These are phyloP conservation scores for Balansia obtecta DNA, from an alignment of 2,329 filamentous ascomycete species.

Conservation along the genomic window DNA sequence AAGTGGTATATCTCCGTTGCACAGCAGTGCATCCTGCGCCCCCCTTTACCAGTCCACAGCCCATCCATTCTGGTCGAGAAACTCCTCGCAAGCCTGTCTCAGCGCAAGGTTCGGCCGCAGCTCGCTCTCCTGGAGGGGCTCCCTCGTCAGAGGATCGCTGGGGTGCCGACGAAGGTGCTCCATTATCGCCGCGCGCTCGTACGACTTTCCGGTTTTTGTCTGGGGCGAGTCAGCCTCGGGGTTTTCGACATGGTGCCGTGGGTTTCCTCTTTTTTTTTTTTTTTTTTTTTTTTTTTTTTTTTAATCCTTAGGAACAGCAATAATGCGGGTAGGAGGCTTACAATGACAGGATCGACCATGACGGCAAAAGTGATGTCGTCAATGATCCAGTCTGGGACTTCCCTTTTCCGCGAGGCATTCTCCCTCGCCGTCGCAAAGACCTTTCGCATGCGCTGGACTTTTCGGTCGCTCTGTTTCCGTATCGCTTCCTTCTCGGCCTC, in stretches of 20 bases:
- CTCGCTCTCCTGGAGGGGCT: conserved; percentile 55
- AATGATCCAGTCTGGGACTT: conserved; percentile 64
- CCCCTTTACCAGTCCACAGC: conserved; percentile 68
- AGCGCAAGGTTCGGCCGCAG: conserved; percentile 72
- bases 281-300: no score
- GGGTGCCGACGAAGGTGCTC: conserved; percentile 68
- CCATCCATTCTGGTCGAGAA: conserved; percentile 79
- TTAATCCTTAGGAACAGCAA: no score
- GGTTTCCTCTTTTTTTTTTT: no score
- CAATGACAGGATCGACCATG: conserved; percentile 58
- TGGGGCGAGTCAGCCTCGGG: conserved; percentile 8
- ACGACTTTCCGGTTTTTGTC: conserved; percentile 82
- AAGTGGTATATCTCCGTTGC: neutral
- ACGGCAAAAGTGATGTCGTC: conserved; percentile 66
- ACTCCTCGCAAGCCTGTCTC: conserved; percentile 73
- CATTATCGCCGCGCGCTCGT: conserved; percentile 74
- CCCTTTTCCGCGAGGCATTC: conserved; percentile 32
- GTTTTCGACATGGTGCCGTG: neutral
- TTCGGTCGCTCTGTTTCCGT: conserved; percentile 31
- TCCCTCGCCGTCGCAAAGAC: conserved; percentile 41
- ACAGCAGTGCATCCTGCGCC: neutral
- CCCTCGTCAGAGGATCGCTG: conserved; percentile 75
- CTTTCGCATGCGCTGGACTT: conserved; percentile 29
- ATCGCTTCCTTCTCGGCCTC: conserved; percentile 38
- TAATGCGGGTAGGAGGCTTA: conserved; percentile 22